phyloP scores from a whole-genome alignment of 371 early-diverging fungal genomes.

The Mucor ambiguus region DNA sequence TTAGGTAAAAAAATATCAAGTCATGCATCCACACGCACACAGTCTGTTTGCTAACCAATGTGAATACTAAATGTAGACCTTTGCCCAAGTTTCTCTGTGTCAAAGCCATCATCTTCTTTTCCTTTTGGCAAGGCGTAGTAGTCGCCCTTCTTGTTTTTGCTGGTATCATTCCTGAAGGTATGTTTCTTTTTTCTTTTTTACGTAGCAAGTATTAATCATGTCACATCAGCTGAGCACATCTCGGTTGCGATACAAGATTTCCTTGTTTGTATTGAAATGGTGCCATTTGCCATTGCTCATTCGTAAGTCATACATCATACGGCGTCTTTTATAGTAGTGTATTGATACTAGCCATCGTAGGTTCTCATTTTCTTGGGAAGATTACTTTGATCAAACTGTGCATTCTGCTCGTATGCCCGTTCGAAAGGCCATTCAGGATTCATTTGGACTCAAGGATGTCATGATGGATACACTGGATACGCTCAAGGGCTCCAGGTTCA shows the following conservation, averaged over 20 bases:
- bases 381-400: constrained; percentile 64
- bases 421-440: constrained; percentile 78
- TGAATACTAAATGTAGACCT: constrained; percentile 55
- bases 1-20: constrained; percentile 62
- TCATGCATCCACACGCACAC: background rate
- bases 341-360: constrained; percentile 16
- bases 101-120: constrained; percentile 94
- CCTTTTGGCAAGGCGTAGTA: constrained; percentile 95
- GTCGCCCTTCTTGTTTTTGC: constrained; percentile 80
- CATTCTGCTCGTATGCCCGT: constrained; percentile 81
- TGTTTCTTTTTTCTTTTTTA: constrained; percentile 14
- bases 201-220: background rate
- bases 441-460: constrained; percentile 84
- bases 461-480: constrained; percentile 81
- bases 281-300: constrained; percentile 83
- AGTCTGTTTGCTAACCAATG: background rate
- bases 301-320: constrained; percentile 46
- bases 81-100: constrained; percentile 94
- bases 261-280: constrained; percentile 92
- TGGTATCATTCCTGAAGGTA: constrained; percentile 73
- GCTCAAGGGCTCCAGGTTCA: constrained; percentile 76
- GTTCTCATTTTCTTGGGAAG: constrained; percentile 76
- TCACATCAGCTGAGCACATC: constrained; percentile 64
- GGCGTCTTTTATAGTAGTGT: background rate
- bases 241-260: constrained; percentile 92